Evolutionary conservation across 441 rosid species (phyloP).

Genomic region (Mallotus japonicus): DNA sequence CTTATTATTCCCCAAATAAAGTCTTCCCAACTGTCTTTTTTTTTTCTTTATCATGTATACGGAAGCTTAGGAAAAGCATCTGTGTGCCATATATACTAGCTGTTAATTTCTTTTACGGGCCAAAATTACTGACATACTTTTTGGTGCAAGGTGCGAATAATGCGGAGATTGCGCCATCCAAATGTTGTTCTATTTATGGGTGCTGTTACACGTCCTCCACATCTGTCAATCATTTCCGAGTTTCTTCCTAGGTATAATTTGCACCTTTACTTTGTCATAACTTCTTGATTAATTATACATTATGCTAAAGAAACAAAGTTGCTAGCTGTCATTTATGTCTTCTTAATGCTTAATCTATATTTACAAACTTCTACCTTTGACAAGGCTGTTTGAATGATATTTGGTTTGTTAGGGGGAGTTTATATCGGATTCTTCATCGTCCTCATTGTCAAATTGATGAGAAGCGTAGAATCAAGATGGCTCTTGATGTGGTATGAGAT

Average conservation of each 20-base stretch:
- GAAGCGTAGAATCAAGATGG: slow-evolving; percentile 92
- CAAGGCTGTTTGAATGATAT: slow-evolving; percentile 20
- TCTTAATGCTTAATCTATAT: background rate
- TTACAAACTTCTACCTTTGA: slow-evolving; percentile 2
- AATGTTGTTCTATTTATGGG: slow-evolving; percentile 97
- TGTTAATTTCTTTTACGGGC: background rate
- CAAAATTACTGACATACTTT: slow-evolving; percentile 17
- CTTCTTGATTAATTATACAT: slow-evolving; percentile 11
- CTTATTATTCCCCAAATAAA: background rate
- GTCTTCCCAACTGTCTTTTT: background rate
- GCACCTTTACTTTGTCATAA: slow-evolving; percentile 14
- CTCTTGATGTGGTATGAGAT: slow-evolving; percentile 84
- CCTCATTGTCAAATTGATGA: slow-evolving; percentile 89
- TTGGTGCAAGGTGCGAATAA: slow-evolving; percentile 75
- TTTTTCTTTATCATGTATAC: too few relatives aligned
- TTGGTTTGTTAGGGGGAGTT: slow-evolving; percentile 75
- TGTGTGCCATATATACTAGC: background rate
- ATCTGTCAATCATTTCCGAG: slow-evolving; percentile 91
- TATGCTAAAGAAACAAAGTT: slow-evolving; percentile 11
- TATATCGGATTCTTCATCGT: slow-evolving; percentile 86
- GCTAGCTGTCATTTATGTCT: slow-evolving; percentile 15
- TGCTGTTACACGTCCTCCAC: slow-evolving; percentile 98
- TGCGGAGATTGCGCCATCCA: slow-evolving; percentile 98
- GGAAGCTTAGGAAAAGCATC: background rate
- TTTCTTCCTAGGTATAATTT: slow-evolving; percentile 81